Evolutionary conservation across 768 basidiomycete species (phyloP), one percentile per base, ranked within the genome.

Genomic region (Mycena filopes): DNA sequence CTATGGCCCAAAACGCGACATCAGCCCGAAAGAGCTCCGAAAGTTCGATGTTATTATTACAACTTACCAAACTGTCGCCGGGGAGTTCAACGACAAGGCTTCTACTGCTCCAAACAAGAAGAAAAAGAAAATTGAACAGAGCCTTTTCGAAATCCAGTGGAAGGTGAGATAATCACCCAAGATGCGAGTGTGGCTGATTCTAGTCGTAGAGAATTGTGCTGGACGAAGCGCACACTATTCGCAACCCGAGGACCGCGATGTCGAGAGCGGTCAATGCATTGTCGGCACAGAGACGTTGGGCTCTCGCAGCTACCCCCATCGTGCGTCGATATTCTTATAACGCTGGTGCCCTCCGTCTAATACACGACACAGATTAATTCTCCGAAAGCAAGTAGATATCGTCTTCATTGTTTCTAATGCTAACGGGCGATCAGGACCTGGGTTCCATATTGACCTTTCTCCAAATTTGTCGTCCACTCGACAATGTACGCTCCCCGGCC

Each of bases 191-290:
- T 56, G 7, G 41, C 47, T 20, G 2, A 57, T 49, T 41, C 15
- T 33, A 40, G 11, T 38, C 61, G 47, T 42, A 92, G 89, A 83
- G 96, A 61, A 75, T 96, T 43, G 87, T 97, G 23, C 80, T 96
- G 6, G 96, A 98, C 68, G 96, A 98, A 78, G 96, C 94, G 0
- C 96, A 98, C 72, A 89, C 74, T 26, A 90, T 98, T 66, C 88
- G 94, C 55, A 98, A 97, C 74, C 86, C 92, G 3, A 91, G 84
- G 75, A 94, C 95, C 0, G 94, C 95, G 80, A 93, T 92, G 86
- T 84, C 93, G 11, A 81, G 83, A 69, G 89, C 92, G 0, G 87
- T 89, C 2, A 88, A 82, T 61, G 86, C 75, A 20, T 79, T 95
- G 25, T 77, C 78, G 20, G 91, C 90, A 0, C 85, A 95, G 69